phyloP scores from a whole-genome alignment of 805 yeast species.

The Metschnikowia continentalis region DNA sequence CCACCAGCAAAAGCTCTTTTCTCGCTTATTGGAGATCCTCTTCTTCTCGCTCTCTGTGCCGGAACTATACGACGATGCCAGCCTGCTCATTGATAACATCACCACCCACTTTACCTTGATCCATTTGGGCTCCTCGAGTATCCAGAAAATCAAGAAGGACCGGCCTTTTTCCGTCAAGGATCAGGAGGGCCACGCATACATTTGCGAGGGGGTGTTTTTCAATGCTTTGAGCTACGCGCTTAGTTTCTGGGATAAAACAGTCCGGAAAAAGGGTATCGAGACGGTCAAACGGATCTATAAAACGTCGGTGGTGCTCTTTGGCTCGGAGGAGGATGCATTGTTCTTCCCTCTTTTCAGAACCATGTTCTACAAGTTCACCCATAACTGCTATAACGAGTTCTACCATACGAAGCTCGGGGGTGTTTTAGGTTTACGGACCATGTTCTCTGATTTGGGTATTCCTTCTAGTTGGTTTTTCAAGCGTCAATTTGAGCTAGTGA shows the following conservation, averaged over 20 bases:
- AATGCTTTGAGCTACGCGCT: constrained; percentile 76
- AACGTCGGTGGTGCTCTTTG: constrained; percentile 64
- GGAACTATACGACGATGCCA: constrained; percentile 68
- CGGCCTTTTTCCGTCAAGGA: constrained; percentile 72
- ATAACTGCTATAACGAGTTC: constrained; percentile 85
- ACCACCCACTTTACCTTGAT: constrained; percentile 77
- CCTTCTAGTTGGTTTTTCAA: constrained; percentile 71
- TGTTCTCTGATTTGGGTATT: constrained; percentile 63
- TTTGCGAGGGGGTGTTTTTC: constrained; percentile 66
- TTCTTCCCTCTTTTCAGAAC: constrained; percentile 72
- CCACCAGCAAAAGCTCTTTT: constrained; percentile 61
- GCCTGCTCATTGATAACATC: constrained; percentile 54
- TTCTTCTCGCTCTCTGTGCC: constrained; percentile 75
- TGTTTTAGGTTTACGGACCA: constrained; percentile 70
- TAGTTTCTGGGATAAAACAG: constrained; percentile 68
- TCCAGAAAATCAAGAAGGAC: constrained; percentile 62
- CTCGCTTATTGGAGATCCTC: constrained; percentile 61
- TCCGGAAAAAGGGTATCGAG: constrained; percentile 65
- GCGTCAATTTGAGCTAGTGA: constrained; percentile 77
- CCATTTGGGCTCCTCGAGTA: constrained; percentile 68
- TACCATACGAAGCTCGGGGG: constrained; percentile 89
- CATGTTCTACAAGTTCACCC: constrained; percentile 78
- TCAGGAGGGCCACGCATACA: constrained; percentile 68
- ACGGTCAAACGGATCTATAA: constrained; percentile 60
- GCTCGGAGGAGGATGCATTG: constrained; percentile 57